Base-by-base conservation (phyloP, 2,329 filamentous ascomycete species). In the Penicillium psychrosexuale region DNA sequence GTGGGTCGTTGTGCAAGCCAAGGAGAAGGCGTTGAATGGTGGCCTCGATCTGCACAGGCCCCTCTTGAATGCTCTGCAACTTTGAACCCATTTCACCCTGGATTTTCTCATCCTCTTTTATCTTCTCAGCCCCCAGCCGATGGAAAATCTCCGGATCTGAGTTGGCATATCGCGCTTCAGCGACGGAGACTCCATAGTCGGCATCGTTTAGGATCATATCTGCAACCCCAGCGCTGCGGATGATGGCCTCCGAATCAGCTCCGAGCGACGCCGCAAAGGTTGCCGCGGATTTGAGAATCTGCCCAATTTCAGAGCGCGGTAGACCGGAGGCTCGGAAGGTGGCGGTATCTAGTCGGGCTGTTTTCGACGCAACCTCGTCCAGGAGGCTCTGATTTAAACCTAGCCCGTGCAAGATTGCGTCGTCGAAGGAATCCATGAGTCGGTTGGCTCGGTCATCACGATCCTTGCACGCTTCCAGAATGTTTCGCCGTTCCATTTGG, bases 141-240 rank as follows among this genome's bases (percentile, higher is more conserved):
- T 66, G 63, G 58, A 79, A 77, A 11, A 75, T 71, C 3, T 73
- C 71, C 4, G 69, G 54, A 19, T 76, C 73, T 0, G 75, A 73
- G 45, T 76, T 74, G 17, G 78, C 72, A 34, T 76, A 75, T 48
- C 71, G 75, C 3, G 80, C 81, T 61, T 80, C 77, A 34, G 80
- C 78, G 47, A 83, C 78, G n/a, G 80, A 79, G 19, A 82, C 76
- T 43, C 78, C 76, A 49, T 81, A 79, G 54, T 82, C 79, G 1
- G 79, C 76, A 24, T 78, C 72, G 55, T 82, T 83, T 53, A 82
- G 72, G 6, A 73, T 66, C 46, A 77, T 72, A 57, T 83, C 81
- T 3, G 79, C 75, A 15, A 71, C 66, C 40, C 78, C 77, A 45
- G 82, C 81, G 22, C 69, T 73, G 39, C 69, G 72, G 15, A 80